phyloP scores from a whole-genome alignment of 805 yeast genomes.

The Ogataea ramenticola region DNA sequence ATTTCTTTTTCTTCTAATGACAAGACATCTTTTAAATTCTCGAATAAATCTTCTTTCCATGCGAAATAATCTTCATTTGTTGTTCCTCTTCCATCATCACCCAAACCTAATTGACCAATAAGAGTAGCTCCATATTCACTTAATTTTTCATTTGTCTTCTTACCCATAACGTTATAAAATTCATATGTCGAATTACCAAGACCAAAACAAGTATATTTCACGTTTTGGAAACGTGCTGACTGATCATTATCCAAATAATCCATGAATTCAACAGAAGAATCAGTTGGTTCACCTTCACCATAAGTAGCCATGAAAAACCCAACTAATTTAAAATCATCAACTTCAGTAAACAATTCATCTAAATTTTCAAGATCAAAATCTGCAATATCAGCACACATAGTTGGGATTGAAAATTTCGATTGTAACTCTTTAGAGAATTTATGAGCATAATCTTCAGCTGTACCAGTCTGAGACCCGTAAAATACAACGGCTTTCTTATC shows the following conservation, averaged over 20 bases:
- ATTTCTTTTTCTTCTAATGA: constrained; percentile 75
- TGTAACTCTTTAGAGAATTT: constrained; percentile 85
- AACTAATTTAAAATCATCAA: constrained; percentile 41
- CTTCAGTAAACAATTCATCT: constrained; percentile 50
- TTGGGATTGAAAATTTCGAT: constrained; percentile 70
- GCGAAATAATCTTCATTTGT: constrained; percentile 91
- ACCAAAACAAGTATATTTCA: constrained; percentile 77
- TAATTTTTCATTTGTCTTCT: constrained; percentile 43
- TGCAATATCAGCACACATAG: constrained; percentile 83
- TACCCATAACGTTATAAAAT: constrained; percentile 78
- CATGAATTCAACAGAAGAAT: constrained; percentile 78
- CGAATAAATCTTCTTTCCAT: constrained; percentile 82
- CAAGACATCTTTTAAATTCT: constrained; percentile 53
- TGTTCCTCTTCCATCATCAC: constrained; percentile 93
- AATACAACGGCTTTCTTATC: constrained; percentile 73
- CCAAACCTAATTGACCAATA: constrained; percentile 77
- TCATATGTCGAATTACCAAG: constrained; percentile 94
- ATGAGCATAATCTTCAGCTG: constrained; percentile 94
- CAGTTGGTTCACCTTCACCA: constrained; percentile 99
- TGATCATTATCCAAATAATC: constrained; percentile 58
- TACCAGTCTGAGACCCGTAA: constrained; percentile 96
- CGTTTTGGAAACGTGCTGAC: constrained; percentile 39
- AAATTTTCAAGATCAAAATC: constrained; percentile 81
- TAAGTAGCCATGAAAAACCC: constrained; percentile 71
- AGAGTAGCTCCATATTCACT: constrained; percentile 64